phyloP scores from a whole-genome alignment of 208 protist genomes.

The Acanthamoeba castellanii region DNA sequence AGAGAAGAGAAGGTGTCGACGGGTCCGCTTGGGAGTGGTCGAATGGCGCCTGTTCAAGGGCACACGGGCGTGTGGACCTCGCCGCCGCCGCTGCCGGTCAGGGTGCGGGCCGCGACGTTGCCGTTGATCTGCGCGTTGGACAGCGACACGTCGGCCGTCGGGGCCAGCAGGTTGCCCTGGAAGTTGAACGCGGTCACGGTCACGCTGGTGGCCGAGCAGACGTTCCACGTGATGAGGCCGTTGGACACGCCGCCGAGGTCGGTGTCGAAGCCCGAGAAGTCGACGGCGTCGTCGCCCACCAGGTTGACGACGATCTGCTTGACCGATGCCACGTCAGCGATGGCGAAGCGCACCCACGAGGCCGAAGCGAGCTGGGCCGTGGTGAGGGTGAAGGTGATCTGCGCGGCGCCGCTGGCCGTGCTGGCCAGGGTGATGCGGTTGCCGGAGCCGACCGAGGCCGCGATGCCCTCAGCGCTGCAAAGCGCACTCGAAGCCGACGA shows the following conservation, averaged over 20 bases:
- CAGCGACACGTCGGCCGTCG: not conserved
- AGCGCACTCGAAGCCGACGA: not conserved
- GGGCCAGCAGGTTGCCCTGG: not conserved
- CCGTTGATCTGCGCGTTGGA: conserved; percentile 23
- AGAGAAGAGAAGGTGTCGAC: not conserved
- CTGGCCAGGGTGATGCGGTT: not conserved
- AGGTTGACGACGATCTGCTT: conserved; percentile 10
- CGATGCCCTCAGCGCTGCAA: not conserved
- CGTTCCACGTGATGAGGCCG: not conserved
- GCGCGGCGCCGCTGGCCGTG: not conserved
- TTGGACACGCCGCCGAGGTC: not conserved
- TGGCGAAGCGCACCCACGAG: not conserved
- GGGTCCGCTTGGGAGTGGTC: not conserved
- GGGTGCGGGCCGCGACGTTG: not conserved
- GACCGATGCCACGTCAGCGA: not conserved
- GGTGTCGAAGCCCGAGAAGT: conserved; percentile 8
- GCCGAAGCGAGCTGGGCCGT: not conserved
- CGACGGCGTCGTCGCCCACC: not conserved
- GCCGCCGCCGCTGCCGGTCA: not conserved
- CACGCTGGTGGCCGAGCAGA: not conserved
- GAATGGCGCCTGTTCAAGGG: not conserved
- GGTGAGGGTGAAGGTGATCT: conserved; percentile 11
- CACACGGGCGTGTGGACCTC: not conserved
- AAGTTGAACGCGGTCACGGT: not conserved
- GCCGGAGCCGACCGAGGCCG: not conserved